A percentile compares a stretch with the other conserved stretches of the same genome.
Conservation (phyloP, 2,329 filamentous ascomycete genomes). For the Aphanoascus verrucosus region DNA sequence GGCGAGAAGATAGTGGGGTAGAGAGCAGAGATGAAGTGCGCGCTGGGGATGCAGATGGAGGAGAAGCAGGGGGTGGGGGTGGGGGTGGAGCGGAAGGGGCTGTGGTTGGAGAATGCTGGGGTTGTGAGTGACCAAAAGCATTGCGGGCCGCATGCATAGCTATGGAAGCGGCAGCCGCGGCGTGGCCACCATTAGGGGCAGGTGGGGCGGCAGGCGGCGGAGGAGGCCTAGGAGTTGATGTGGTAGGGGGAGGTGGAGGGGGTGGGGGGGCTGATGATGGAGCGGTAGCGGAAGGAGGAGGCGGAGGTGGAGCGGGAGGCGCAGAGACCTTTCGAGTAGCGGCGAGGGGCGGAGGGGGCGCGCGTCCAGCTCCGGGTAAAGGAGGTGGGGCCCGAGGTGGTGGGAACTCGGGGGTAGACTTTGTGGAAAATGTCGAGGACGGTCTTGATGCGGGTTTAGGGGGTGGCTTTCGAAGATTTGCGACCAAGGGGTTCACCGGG, state of each 20-base stretch:
- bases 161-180: conserved; percentile 37
- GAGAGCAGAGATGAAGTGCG: conserved; percentile 26
- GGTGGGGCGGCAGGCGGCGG: conserved; percentile 42
- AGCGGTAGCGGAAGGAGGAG: conserved; percentile 30
- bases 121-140: conserved; percentile 42
- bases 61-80: conserved; percentile 37
- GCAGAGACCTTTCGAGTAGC: conserved; percentile 46
- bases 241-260: conserved; percentile 32
- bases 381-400: conserved; percentile 58
- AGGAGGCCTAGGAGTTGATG: conserved; percentile 18
- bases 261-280: conserved; percentile 29
- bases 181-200: conserved; percentile 27
- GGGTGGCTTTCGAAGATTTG: conserved; percentile 50
- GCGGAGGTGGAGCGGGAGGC: conserved; percentile 37
- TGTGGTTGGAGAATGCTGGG: conserved; percentile 35
- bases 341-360: conserved; percentile 38
- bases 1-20: conserved; percentile 34
- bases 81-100: conserved; percentile 25
- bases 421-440: conserved; percentile 48
- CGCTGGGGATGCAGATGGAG: conserved; percentile 37
- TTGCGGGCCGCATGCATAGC: conserved; percentile 51
- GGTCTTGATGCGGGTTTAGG: conserved; percentile 45
- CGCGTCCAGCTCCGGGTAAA: conserved; percentile 36
- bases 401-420: conserved; percentile 39
- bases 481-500: conserved; percentile 43